phyloP scores from a whole-genome alignment of 2,329 filamentous ascomycete species.

The Penicillium sclerotigenum region DNA sequence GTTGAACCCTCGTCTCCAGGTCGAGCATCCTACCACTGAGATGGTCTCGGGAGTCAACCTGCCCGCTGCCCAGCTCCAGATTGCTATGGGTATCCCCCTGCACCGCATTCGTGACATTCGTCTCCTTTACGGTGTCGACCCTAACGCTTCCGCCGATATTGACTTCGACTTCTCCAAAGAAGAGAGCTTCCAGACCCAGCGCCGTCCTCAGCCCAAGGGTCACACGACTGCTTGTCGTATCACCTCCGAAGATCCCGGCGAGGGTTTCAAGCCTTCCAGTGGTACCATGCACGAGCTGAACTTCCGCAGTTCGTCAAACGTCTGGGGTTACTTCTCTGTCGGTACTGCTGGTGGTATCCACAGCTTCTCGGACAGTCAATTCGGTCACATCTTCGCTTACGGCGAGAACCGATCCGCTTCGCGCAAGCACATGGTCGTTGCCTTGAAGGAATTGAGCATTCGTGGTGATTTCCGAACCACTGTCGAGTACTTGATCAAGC shows the following conservation, averaged over 20 bases:
- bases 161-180: slow-evolving; percentile 95
- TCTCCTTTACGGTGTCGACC: slow-evolving; percentile 91
- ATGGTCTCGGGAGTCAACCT: slow-evolving; percentile 99
- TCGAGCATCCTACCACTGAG: slow-evolving; percentile 98
- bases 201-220: slow-evolving; percentile 87
- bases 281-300: slow-evolving; percentile 99
- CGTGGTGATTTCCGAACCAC: slow-evolving; percentile 98
- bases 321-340: slow-evolving; percentile 99
- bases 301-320: slow-evolving; percentile 97
- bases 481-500: slow-evolving; percentile 97
- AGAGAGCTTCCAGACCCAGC: slow-evolving; percentile 77
- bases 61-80: slow-evolving; percentile 93
- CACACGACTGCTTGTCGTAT: slow-evolving; percentile 99
- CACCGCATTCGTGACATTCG: slow-evolving; percentile 96
- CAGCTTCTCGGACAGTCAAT: slow-evolving; percentile 98
- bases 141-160: slow-evolving; percentile 78
- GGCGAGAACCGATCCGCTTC: slow-evolving; percentile 96
- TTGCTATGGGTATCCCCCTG: slow-evolving; percentile 96
- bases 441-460: slow-evolving; percentile 97
- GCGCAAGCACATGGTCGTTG: slow-evolving; percentile 98
- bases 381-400: slow-evolving; percentile 98
- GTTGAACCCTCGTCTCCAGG: slow-evolving; percentile 96
- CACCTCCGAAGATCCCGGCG: slow-evolving; percentile 96
- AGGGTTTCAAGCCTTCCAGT: slow-evolving; percentile 98
- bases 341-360: slow-evolving; percentile 95